phyloP scores from a whole-genome alignment of 345 rosid species.

The Noccaea caerulescens region DNA sequence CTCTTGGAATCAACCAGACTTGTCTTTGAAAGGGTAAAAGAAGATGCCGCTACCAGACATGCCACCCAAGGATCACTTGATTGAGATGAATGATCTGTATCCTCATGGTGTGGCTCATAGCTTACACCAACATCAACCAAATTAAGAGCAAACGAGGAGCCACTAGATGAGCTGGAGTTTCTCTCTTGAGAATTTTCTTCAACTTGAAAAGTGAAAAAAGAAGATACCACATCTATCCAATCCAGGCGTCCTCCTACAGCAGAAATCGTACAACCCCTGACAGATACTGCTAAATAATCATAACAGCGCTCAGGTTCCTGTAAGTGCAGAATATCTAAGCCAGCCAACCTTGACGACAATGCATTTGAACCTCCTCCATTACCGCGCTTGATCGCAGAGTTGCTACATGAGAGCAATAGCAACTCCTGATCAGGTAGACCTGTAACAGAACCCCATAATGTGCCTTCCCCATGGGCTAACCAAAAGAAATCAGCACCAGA shows the following conservation, averaged over 20 bases:
- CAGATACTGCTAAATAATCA: constrained; percentile 60
- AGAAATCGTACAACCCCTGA: constrained; percentile 79
- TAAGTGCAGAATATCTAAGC: constrained; percentile 72
- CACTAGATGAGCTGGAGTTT: constrained; percentile 46
- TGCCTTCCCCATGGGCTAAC: constrained; percentile 83
- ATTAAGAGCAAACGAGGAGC: constrained; percentile 67
- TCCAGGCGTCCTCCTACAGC: constrained; percentile 94
- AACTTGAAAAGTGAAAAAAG: constrained; percentile 63
- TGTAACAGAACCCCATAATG: constrained; percentile 73
- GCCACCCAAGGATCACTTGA: constrained; percentile 54
- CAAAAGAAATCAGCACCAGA: constrained; percentile 68
- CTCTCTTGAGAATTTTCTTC: constrained; percentile 43
- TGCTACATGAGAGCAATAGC: constrained; percentile 78
- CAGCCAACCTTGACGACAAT: constrained; percentile 81
- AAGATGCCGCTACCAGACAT: constrained; percentile 89
- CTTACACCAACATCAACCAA: constrained; percentile 88
- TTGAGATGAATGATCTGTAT: constrained; percentile 47
- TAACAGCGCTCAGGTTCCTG: constrained; percentile 57
- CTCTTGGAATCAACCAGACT: constrained; percentile 47
- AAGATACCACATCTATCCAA: constrained; percentile 75
- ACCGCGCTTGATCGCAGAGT: constrained; percentile 87
- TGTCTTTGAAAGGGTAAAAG: constrained; percentile 60
- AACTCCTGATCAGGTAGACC: constrained; percentile 60
- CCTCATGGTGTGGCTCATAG: constrained; percentile 73
- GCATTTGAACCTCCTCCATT: constrained; percentile 96